Base-by-base conservation (phyloP, 345 rosid species). In the Eucalyptus polyanthemos region DNA sequence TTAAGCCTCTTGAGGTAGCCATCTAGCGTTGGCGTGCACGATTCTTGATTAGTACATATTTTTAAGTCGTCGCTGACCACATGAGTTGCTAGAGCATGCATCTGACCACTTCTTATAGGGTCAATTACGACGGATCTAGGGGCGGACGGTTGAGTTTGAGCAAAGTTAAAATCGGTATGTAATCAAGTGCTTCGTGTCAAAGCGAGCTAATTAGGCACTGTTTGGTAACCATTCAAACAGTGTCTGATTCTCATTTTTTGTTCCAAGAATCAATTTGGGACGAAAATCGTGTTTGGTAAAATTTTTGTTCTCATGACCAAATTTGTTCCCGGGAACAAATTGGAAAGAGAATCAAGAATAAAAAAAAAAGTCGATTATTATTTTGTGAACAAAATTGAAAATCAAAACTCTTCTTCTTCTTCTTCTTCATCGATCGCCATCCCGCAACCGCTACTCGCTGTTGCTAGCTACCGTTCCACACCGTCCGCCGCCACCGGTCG, bases 401-500 rank as follows among this genome's bases (percentile, higher is more conserved):
- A 45, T 45, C 47, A 45, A 45, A 45, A 45, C 47, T 45, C 4
- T 45, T 45, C 11, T 45, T 45, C 47, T 44, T 44, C 47, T 45
- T 45, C 4, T 45, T 45, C 4, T 9, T 45, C 11, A 45, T 45
- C 11, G 1, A 45, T 1, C 3, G 11, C 47, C 47, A 45, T 45
- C 47, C 47, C 3, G 47, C 1, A 3, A 45, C 4, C 1, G 11
- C 11, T 45, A 0, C 47, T 3, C 47, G 0, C 47, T 0, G 47
- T 44, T 3, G 1, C 45, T 2, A 44, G 1, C 2, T 44, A 8
- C 9, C 45, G 7, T 44, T 8, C 45, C 9, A 8, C 8, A 7
- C 44, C 2, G 7, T 2, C 44, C 44, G 44, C 44, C 45, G 45
- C 47, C 47, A 9, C 47, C 3, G 11, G 11, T 45, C 47, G 3